Base-by-base conservation (phyloP, 495 filamentous ascomycete genomes). In the Talaromyces wortmannii region DNA sequence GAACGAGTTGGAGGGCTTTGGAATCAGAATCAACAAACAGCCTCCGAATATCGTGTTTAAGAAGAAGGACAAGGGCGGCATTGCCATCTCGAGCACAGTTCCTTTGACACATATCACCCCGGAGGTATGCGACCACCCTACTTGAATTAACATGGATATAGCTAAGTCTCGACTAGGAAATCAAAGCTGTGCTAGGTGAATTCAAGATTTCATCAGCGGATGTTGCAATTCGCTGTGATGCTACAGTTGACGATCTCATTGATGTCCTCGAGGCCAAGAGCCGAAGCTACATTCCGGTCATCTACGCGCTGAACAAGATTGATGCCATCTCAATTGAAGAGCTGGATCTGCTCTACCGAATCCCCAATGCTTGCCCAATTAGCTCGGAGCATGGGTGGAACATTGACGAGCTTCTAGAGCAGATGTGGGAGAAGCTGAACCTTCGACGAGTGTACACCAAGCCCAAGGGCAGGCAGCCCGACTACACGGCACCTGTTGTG, bases 321-420 rank as follows among this genome's bases (percentile, higher is more conserved):
- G 94, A 98, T 71, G 85, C 92, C 43, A 97, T 98, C 63, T 90
- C 90, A 44, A 97, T 98, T 63, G 92, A 98, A 70, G 94, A 98
- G 68, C 77, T 98, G 57, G 94, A 98, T 70, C 76, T 98, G 48
- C 76, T 98, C 30, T 98, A 98, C 70, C 84, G 94, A 47, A 98
- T 98, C 59, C 94, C 94, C 42, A 94, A 97, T 70, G 90, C 94
- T 33, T 91, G 90, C 56, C 94, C 94, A 13, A 97, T 98, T 72
- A 96, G 90, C 67, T 91, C 92, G 49, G 94, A 97, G 70, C 91
- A 97, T 71, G 95, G 92, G 40, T 98, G 94, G 94, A 98, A 98
- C 68, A 77, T 98, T 31, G 94, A 98, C 67, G 94, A 98, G 75
- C 76, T 98, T 57, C 73, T 98, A 76, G 94, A 97, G 72, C 82